Evolutionary conservation across 192 early-diverging fungal genomes (phyloP).

Genomic region (Paraglomus occultum): DNA sequence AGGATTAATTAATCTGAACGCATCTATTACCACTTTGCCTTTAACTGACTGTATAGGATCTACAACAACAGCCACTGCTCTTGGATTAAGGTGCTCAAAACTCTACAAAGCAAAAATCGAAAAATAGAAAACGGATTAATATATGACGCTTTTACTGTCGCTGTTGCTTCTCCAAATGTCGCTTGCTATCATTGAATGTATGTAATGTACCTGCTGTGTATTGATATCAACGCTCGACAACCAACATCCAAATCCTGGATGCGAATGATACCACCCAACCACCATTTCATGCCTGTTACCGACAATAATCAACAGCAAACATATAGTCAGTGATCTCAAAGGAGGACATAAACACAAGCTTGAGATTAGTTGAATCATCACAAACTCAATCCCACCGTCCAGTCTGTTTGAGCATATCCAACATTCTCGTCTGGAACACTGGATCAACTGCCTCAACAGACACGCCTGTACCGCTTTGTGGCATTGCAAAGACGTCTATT

Average conservation of each 20-base stretch:
- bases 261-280: conserved; percentile 99
- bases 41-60: conserved; percentile 99
- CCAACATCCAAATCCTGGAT: conserved; percentile 99
- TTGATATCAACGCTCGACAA: conserved; percentile 98
- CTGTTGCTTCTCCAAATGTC: not conserved
- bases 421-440: conserved; percentile 99
- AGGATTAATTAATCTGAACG: conserved; percentile 95
- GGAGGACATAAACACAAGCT: no score
- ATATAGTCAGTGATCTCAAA: no score
- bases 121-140: no score
- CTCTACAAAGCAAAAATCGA: conserved; percentile 46
- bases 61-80: conserved; percentile 97
- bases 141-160: no score
- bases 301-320: not conserved
- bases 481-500: conserved; percentile 99
- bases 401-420: conserved; percentile 99
- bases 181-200: not conserved
- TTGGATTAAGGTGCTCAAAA: conserved; percentile 91
- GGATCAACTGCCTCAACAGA: conserved; percentile 99
- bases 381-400: conserved; percentile 60
- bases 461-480: conserved; percentile 98
- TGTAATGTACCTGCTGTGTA: conserved; percentile 82
- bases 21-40: conserved; percentile 99
- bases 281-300: conserved; percentile 88
- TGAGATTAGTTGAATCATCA: not conserved